Evolutionary conservation across 768 basidiomycete genomes (phyloP).

Genomic region (Rhizopogon sp.): DNA sequence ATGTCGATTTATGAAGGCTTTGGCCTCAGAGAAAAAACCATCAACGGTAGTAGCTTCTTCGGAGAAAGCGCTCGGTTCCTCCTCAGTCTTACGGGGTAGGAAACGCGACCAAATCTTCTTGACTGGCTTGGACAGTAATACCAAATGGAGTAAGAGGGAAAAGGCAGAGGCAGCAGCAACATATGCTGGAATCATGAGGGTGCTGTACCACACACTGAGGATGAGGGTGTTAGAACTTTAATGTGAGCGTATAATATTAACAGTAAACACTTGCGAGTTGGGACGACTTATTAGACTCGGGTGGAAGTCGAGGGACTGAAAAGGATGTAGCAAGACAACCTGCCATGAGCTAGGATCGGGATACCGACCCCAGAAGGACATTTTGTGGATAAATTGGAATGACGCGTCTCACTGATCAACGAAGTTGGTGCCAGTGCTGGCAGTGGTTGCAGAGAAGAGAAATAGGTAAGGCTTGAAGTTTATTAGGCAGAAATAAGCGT

Average conservation of each 20-base stretch:
- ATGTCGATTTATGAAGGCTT: conserved; percentile 11
- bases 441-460: too few species aligned
- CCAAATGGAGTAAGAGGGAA: conserved; percentile 1
- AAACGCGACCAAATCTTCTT: neutral
- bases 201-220: conserved; percentile 2
- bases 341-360: conserved; percentile 1
- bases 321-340: conserved; percentile 1
- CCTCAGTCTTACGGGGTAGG: neutral
- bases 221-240: neutral
- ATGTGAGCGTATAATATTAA: too few species aligned
- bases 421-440: too few species aligned
- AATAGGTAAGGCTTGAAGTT: too few species aligned
- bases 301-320: neutral
- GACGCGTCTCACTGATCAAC: neutral
- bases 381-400: neutral
- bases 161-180: conserved; percentile 6
- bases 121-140: conserved; percentile 5
- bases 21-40: conserved; percentile 26
- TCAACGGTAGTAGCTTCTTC: neutral
- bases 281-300: neutral
- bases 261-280: neutral
- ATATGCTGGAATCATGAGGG: conserved; percentile 11
- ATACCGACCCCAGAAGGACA: conserved; percentile 5
- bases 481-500: too few species aligned
- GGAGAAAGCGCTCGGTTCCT: neutral